Evolutionary conservation across 345 rosid species (phyloP), one percentile per base, ranked within the genome.

Genomic region (Leavenworthia alabamica): DNA sequence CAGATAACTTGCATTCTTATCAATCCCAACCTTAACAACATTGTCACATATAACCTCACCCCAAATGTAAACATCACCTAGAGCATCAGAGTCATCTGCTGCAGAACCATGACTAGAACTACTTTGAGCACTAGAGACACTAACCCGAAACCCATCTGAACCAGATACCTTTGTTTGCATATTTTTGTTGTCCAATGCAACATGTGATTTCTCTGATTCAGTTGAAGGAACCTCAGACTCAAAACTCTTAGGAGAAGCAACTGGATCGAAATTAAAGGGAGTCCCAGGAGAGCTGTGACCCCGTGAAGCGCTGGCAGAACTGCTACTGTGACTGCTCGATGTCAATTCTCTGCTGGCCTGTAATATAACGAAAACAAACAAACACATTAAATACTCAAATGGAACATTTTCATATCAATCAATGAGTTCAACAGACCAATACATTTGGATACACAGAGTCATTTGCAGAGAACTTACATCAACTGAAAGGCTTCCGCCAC

Each of bases 61-160:
- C 99, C 97, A 93, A 43, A 93, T 80, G 72, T 90, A 93, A 50
- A 93, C 95, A 60, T 93, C 99, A 17, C 99, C 97, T 74, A 88
- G 64, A 50, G 99, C 99, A 79, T 93, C 99, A 45, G 81, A 82
- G 65, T 93, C 97, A 74, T 93, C 97, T 22, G 86, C 87, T 68
- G 83, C 96, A 67, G 97, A 93, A 45, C 97, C 96, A 46, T 93
- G 97, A 77, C 97, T 93, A 48, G 96, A 93, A 57, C 89, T 84
- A 78, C 97, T 93, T 66, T 89, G 99, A 7, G 90, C 92, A 62
- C 99, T 89, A 58, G 99, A 93, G 71, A 93, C 99, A 78, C 99
- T 93, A 76, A 86, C 96, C 42, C 99, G 89, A 62, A 90, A 77
- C 70, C 81, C 87, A 75, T 93, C 99, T 72, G 99, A 86, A 71